Evolutionary conservation across 1,284 basidiomycete genomes (phyloP), one percentile per base, ranked within the genome.

Genomic region (Erythrobasidium hasegawianum): DNA sequence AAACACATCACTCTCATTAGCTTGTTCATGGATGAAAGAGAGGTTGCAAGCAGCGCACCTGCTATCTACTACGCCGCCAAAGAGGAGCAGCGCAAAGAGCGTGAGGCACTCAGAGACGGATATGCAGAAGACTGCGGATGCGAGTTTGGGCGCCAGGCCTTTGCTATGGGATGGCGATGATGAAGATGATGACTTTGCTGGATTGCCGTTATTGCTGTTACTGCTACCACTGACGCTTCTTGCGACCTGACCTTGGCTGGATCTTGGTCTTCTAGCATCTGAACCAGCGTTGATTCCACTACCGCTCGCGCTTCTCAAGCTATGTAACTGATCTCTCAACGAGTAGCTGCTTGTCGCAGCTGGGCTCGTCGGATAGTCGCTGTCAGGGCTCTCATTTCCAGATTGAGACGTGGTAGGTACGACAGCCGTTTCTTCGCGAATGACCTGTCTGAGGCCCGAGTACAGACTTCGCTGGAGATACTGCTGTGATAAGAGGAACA

Each of bases 51-150:
- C n/a, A n/a, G n/a, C n/a, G n/a, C n/a, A 75, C 73, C 61, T 29
- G 2, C 70, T 69, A 38, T 66, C 64, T 18, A 75, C 38, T 10
- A 54, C 69, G 2, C 72, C 71, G 10, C 74, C 74, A 41, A 75
- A 73, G n/a, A 76, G 65, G 24, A 76, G 56, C 43, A 76, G 65
- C n/a, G 73, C 73, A 66, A 75, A 75, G 33, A 76, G 71, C 41
- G 72, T 72, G 33, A 68, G 71, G 41, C 69, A 71, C 67, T 76
- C 75, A 39, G 72, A 75, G 57, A 76, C 74, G 13, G 72, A 57
- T 8, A 74, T 64, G 67, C 75, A 76, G 70, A 76, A 76, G 39
- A 75, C 55, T 26, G 69, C 64, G 2, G 67, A 68, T 3, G 75
- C 43, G 22, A 75, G 60, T n/a, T 38, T 62, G 10, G 45, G 49